Evolutionary conservation across 352 stramenopile species (phyloP).

Genomic region (Globisporangium rhizosaccharum): DNA sequence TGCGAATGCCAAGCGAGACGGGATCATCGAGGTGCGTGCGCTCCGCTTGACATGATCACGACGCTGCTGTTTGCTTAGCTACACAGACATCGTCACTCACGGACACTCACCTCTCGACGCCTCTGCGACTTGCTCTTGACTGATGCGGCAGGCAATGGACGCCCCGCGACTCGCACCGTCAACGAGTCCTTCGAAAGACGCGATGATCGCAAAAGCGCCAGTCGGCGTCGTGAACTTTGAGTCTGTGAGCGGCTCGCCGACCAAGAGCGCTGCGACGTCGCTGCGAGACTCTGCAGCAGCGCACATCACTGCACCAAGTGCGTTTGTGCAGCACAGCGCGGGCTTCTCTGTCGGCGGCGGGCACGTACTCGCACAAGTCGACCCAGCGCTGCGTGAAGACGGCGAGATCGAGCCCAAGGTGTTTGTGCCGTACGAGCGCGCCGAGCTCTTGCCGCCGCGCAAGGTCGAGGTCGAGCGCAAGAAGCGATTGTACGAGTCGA

Average conservation of each 20-base stretch:
- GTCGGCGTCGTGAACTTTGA: slow-evolving; percentile 60
- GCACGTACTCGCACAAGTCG: slow-evolving; percentile 29
- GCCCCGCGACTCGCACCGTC: slow-evolving; percentile 36
- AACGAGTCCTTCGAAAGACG: slow-evolving; percentile 49
- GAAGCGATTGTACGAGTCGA: slow-evolving; percentile 45
- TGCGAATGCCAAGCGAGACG: too few relatives aligned
- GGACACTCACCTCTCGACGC: too few relatives aligned
- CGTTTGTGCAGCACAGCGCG: slow-evolving; percentile 28
- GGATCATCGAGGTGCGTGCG: too few relatives aligned
- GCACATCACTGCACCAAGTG: slow-evolving; percentile 28
- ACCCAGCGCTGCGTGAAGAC: slow-evolving; percentile 36
- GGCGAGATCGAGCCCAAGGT: slow-evolving; percentile 70
- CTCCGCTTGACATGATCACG: too few relatives aligned
- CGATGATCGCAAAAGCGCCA: slow-evolving; percentile 14
- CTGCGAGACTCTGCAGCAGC: slow-evolving; percentile 33
- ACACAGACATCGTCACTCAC: too few relatives aligned
- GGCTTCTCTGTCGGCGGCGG: slow-evolving; percentile 49
- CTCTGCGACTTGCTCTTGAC: too few relatives aligned
- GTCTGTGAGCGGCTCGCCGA: slow-evolving; percentile 10
- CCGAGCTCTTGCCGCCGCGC: slow-evolving; percentile 40
- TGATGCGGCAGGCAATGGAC: slow-evolving; percentile 1
- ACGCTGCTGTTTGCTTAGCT: too few relatives aligned
- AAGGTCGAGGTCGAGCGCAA: slow-evolving; percentile 72
- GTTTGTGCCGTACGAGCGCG: slow-evolving; percentile 63
- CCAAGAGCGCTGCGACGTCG: slow-evolving; percentile 16